Base-by-base conservation (phyloP, 2,329 filamentous ascomycete species). In the Apiospora kogelbergensis region DNA sequence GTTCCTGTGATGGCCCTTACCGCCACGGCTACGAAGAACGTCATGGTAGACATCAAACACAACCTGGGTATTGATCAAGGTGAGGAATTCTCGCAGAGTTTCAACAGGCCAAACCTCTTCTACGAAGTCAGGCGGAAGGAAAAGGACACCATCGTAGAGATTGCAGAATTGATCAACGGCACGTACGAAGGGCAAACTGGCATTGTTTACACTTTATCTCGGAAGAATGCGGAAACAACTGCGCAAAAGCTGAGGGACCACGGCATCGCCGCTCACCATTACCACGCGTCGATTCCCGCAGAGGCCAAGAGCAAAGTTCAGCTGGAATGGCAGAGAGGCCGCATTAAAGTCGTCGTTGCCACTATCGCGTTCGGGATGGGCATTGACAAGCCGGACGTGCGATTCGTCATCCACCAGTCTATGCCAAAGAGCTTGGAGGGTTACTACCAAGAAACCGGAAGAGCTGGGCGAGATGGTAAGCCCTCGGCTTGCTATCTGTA, bases 321-420 rank as follows among this genome's bases (percentile, higher is more conserved):
- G 79, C 87, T 87, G 70, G 80, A 89, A 40, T 99, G 96, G 96
- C 96, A 99, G 79, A 83, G 82, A 57, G 94, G 94, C 6, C 82
- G 84, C 66, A 88, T 91, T 75, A 92, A 97, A 73, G 93, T 99
- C 42, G 97, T 99, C 57, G 96, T 99, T 65, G 97, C 96, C 24
- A 99, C 96, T 0, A 98, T 99, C 79, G 96, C 96, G 30, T 99
- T 99, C 78, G 96, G 96, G 7, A 99, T 99, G 96, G 96, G 96
- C n/a, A 99, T 99, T 73, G 96, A 99, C 83, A 99, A 99, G 79
- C 89, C 95, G 0, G 92, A 99, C 78, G 96, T 99, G 64, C 92
- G 96, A 37, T 99, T 97, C 78, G 96, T 99, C 42, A 93, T 99
- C 48, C 97, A 99, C 77, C 91, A 97, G 75, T 93, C 90, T 57